Conservation (phyloP, 176 grass and related monocot species). For the Carex parvula region DNA sequence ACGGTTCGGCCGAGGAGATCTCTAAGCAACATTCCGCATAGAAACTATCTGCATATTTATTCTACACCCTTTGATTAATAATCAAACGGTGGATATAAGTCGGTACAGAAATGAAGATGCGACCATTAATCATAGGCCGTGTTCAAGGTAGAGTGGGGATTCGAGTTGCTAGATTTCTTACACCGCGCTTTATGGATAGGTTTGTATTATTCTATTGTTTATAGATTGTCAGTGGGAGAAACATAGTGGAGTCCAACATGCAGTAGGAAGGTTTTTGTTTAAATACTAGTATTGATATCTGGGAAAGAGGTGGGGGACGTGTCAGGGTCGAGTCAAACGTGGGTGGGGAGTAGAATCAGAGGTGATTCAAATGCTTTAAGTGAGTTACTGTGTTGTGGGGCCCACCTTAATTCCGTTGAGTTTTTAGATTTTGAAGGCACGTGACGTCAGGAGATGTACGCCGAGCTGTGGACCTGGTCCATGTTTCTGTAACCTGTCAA, state of each 20-base stretch:
- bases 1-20: not conserved
- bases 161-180: not conserved
- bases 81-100: not conserved
- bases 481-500: not conserved
- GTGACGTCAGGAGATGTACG: not conserved
- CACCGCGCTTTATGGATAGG: not conserved
- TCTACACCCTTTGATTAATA: not conserved
- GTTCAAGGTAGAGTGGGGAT: not conserved
- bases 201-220: not conserved
- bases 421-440: not conserved
- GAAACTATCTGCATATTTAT: not conserved
- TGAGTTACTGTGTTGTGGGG: not conserved
- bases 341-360: slow-evolving; percentile 9
- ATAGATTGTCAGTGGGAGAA: not conserved
- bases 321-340: not conserved
- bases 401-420: not conserved
- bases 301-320: slow-evolving; percentile 8
- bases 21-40: not conserved
- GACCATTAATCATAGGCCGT: not conserved
- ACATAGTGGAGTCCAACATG: not conserved
- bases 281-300: not conserved
- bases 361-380: slow-evolving; percentile 7
- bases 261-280: not conserved
- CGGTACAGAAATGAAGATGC: not conserved
- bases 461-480: not conserved